Evolutionary conservation across 164 flowering plant genomes (phyloP).

Genomic region (Magnolia sinica): DNA sequence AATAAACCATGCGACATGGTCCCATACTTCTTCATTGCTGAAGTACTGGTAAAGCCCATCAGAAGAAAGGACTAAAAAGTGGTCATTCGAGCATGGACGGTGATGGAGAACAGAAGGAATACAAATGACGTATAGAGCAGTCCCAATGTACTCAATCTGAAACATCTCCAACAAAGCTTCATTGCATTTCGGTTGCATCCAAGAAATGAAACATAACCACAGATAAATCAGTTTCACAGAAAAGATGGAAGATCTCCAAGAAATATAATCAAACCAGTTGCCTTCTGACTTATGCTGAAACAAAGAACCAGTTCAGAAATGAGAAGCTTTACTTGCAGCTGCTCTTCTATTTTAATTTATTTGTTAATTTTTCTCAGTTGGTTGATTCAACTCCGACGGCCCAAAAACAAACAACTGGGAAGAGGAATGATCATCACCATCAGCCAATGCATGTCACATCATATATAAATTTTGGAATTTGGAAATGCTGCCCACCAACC

Average conservation of each 20-base stretch:
- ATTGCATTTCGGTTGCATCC: slow-evolving; percentile 54
- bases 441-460: not conserved
- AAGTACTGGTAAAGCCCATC: slow-evolving; percentile 75
- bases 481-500: not conserved
- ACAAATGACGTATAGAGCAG: slow-evolving; percentile 52
- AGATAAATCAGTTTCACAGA: not conserved
- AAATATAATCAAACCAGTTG: not conserved
- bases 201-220: slow-evolving; percentile 9
- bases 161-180: slow-evolving; percentile 61
- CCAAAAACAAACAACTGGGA: not conserved
- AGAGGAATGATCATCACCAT: not conserved
- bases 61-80: slow-evolving; percentile 63
- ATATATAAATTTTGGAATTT: not conserved
- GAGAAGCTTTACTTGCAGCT: not conserved
- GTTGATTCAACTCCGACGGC: not conserved
- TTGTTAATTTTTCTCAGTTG: not conserved
- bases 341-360: not conserved
- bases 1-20: slow-evolving; percentile 64
- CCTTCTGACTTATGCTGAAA: not conserved
- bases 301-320: not conserved
- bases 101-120: slow-evolving; percentile 50
- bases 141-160: slow-evolving; percentile 53
- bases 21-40: slow-evolving; percentile 76
- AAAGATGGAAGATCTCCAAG: not conserved
- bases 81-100: slow-evolving; percentile 56